A percentile compares a stretch with the other conserved stretches of the same genome.
phyloP scores from a whole-genome alignment of 2,329 filamentous ascomycete genomes.

The Huntiella omanensis region DNA sequence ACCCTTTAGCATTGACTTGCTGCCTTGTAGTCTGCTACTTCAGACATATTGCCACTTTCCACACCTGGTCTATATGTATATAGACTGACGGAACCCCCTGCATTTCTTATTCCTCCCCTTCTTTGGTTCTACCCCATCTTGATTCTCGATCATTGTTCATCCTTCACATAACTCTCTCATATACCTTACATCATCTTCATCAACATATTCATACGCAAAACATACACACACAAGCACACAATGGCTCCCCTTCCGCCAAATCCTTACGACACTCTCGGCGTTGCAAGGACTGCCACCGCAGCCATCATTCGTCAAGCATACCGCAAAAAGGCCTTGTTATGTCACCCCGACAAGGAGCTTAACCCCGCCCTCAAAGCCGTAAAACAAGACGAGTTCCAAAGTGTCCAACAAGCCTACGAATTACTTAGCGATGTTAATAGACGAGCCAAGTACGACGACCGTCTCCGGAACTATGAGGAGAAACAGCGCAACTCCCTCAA shows the following conservation, averaged over 20 bases:
- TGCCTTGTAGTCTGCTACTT: too few relatives aligned
- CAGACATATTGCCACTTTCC: too few relatives aligned
- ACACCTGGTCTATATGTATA: too few relatives aligned
- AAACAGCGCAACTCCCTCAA: constrained; percentile 21
- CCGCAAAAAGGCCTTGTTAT: constrained; percentile 71
- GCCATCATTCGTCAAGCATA: constrained; percentile 60
- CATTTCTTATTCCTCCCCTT: too few relatives aligned
- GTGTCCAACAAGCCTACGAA: constrained; percentile 85
- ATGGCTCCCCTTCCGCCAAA: constrained; percentile 42
- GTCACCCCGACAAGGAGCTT: constrained; percentile 81
- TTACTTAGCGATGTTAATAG: constrained; percentile 61
- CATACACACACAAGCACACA: constrained; percentile 5
- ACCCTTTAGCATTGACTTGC: too few relatives aligned
- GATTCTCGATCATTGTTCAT: background rate
- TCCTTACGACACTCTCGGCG: constrained; percentile 61
- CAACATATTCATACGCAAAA: background rate
- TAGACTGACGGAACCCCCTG: too few relatives aligned
- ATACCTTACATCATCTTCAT: background rate
- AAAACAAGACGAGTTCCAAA: constrained; percentile 78
- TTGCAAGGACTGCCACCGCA: constrained; percentile 51
- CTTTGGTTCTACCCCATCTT: background rate
- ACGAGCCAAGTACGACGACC: constrained; percentile 59
- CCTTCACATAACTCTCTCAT: background rate
- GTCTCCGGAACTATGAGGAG: constrained; percentile 24
- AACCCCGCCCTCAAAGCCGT: constrained; percentile 55